Evolutionary conservation across 2,329 filamentous ascomycete species (phyloP).

Genomic region (Cordyceps tenuipes): DNA sequence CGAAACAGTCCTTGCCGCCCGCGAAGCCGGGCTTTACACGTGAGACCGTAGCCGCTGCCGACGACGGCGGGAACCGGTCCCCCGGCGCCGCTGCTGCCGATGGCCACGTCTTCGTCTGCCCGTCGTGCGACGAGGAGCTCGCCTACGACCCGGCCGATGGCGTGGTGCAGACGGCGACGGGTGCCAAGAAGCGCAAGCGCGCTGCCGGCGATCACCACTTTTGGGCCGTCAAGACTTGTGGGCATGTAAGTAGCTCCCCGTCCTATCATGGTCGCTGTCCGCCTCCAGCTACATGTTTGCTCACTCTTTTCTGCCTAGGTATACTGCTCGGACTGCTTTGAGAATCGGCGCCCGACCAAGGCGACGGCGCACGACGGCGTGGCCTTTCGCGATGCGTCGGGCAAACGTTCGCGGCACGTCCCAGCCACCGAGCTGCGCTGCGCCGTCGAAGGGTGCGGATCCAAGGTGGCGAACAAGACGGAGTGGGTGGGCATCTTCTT

Average conservation of each 20-base stretch:
- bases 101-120: conserved; percentile 63
- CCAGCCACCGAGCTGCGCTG: conserved; percentile 35
- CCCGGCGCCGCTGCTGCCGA: too few relatives aligned
- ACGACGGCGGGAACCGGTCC: conserved; percentile 29
- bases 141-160: conserved; percentile 53
- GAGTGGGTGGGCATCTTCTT: conserved; percentile 57
- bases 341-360: conserved; percentile 40
- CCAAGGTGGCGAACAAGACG: conserved; percentile 44
- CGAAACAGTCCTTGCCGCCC: conserved; percentile 54
- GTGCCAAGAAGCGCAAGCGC: conserved; percentile 34
- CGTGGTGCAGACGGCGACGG: conserved; percentile 14
- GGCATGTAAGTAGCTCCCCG: conserved; percentile 59
- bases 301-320: conserved; percentile 34
- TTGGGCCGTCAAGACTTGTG: conserved; percentile 85
- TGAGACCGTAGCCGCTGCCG: conserved; percentile 39
- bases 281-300: background rate
- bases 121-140: conserved; percentile 78
- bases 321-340: conserved; percentile 54
- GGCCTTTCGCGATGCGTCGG: too few relatives aligned
- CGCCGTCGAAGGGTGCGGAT: conserved; percentile 47
- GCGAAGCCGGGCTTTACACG: conserved; percentile 72
- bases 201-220: conserved; percentile 68
- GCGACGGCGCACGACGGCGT: too few relatives aligned
- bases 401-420: conserved; percentile 21
- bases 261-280: background rate